Evolutionary conservation across 108 stramenopile genomes (phyloP), one percentile per base, ranked within the genome.

Genomic region (Fragilaria crotonensis): DNA sequence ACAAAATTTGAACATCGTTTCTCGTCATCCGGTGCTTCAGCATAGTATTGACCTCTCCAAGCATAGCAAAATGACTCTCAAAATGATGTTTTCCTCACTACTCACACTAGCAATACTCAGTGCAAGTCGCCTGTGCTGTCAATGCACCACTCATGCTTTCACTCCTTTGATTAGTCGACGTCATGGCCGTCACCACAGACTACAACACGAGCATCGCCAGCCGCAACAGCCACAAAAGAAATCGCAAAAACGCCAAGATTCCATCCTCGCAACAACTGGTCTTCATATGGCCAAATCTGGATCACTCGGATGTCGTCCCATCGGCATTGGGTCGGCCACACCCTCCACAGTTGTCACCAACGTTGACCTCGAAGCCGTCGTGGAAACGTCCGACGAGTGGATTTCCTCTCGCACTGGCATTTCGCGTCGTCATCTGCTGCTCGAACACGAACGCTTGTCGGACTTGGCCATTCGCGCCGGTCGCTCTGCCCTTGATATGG

Each of bases 331-430:
- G 5, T 80, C 79, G 49, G 67, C 83, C 26, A 63, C 81, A 14
- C 94, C 94, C 5, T 41, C 52, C 11, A 93, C 79, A 5, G 54
- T 81, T 36, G 66, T 98, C 18, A 85, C 91, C 55, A 97, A 97
- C 61, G 45, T 54, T 9, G 97, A 94, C 54, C 64, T 97, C 21
- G 94, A 96, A 66, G 54, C 60, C 4, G 79, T 98, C 5, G 89
- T 96, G 31, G 97, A 98, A 52, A 98, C 97, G 4, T 74, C 72
- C 45, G 97, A 98, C 65, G 97, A 96, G 71, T 98, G 97, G 97
- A 98, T 98, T 52, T 62, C 60, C 1, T 81, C 88, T 1, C 76
- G 97, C n/a, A 98, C 97, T 9, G 97, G 97, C 2, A 98, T 98
- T 51, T 28, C 75, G 4, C 54, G 79, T 56, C 74, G 97, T 30